These are phyloP conservation scores for Pezicula rhizophila DNA, from an alignment of 2,329 filamentous ascomycete species.

Conservation along the genomic window DNA sequence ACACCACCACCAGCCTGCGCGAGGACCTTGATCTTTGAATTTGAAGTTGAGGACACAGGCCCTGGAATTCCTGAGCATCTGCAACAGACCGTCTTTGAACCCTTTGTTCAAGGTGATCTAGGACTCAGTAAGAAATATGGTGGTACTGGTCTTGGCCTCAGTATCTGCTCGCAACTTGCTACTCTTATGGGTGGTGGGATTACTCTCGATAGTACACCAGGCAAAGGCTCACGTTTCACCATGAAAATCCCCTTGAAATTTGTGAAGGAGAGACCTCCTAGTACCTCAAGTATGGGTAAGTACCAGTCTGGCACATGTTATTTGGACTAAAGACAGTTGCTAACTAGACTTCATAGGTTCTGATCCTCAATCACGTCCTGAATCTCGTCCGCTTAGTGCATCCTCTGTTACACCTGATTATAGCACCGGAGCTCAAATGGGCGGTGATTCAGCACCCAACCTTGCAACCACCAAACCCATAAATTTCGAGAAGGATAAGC, in stretches of 20 bases:
- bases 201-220: constrained; percentile 62
- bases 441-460: not conserved
- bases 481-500: constrained; percentile 51
- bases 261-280: constrained; percentile 54
- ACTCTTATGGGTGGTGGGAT: constrained; percentile 78
- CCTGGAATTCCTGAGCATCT: constrained; percentile 76
- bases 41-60: constrained; percentile 82
- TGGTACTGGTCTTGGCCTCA: constrained; percentile 80
- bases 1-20: constrained; percentile 56
- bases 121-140: constrained; percentile 86
- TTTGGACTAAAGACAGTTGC: not conserved
- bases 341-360: constrained; percentile 10
- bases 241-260: constrained; percentile 78
- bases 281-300: constrained; percentile 17
- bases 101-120: constrained; percentile 89
- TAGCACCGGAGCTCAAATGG: not conserved
- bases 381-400: constrained; percentile 27
- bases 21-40: constrained; percentile 71
- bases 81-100: constrained; percentile 82
- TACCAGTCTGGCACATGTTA: not conserved
- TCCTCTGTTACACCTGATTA: constrained; percentile 7
- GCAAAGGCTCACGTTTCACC: constrained; percentile 72
- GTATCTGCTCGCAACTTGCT: constrained; percentile 83
- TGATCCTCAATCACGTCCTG: constrained; percentile 23
- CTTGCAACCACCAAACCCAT: constrained; percentile 18